phyloP scores from a whole-genome alignment of 129 eudicot species.

The Helianthus annuus region DNA sequence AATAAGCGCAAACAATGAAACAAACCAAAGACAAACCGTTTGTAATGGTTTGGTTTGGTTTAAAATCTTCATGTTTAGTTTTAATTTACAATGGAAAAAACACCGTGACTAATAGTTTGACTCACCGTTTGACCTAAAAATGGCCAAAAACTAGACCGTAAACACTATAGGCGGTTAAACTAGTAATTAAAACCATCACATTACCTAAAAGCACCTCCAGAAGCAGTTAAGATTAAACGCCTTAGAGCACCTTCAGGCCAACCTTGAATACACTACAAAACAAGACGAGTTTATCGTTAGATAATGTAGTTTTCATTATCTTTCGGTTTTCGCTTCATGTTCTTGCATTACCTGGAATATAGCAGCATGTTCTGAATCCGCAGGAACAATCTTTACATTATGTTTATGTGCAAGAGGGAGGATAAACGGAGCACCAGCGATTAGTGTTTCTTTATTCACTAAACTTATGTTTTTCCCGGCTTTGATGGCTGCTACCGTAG shows the following conservation, averaged over 20 bases:
- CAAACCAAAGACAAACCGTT: too few species aligned
- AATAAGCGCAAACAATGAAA: too few species aligned
- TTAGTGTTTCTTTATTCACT: conserved; percentile 88
- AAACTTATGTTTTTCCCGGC: conserved; percentile 95
- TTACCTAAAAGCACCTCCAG: conserved; percentile 97
- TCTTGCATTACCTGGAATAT: conserved; percentile 67
- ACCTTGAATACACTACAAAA: conserved; percentile 90
- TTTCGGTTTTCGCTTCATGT: not conserved
- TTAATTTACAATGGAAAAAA: too few species aligned
- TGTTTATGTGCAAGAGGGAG: conserved; percentile 97
- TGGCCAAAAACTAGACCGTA: too few species aligned
- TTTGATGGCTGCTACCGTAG: conserved; percentile 97
- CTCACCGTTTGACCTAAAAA: too few species aligned
- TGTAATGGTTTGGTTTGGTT: too few species aligned
- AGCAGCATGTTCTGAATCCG: conserved; percentile 97
- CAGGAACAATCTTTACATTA: conserved; percentile 93
- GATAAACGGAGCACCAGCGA: conserved; percentile 95
- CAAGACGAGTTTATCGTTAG: not conserved
- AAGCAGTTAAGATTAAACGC: conserved; percentile 92
- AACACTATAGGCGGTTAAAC: not conserved
- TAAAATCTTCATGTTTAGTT: too few species aligned
- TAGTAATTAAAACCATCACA: not conserved
- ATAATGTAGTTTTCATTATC: not conserved
- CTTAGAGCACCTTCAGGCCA: conserved; percentile 91
- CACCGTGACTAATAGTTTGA: too few species aligned